Base-by-base conservation (phyloP, 1,139 yeast genomes). In the Casaregolazyma lundiana region DNA sequence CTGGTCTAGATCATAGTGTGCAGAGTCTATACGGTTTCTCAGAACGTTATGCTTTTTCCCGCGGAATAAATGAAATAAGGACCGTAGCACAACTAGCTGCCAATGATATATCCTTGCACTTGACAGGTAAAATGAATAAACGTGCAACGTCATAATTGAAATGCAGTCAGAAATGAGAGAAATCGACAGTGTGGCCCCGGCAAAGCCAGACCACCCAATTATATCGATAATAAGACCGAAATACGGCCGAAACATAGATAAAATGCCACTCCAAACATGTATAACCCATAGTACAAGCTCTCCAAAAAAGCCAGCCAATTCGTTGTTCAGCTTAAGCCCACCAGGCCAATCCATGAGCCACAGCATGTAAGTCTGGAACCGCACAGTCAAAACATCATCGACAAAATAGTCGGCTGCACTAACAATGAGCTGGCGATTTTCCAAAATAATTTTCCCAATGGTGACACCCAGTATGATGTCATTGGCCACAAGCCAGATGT, bases 321-420 rank as follows among this genome's bases (percentile, higher is more conserved):
- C 97, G 48, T 80, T 82, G 64, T 94, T 94, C 49, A 94, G 75
- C 61, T 94, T 94, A 59, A 94, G 81, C 2, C 98, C 98, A 7
- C 95, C 96, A 0, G 98, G 98, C 62, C 92, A 86, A 54, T 78
- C 78, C 68, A 90, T 88, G 30, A 94, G 72, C 94, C 96, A 85
- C 1, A 71, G 56, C 9, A 90, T 80, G 26, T 84, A 65, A 2
- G 62, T 56, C 35, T 73, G 69, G 43, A 84, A 66, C 34, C 66
- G 66, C 20, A 64, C 60, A 2, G 76, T 66, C 6, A 81, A 50
- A 0, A 59, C 44, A 19, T 64, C 59, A 38, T 73, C 72, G 36
- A 79, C 62, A 24, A 66, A 58, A 32, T 50, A 55, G 9, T 54
- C 53, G 8, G 63, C 47, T 6, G 46, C 46, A 0, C 54, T 45